Conservation (phyloP, 2,329 filamentous ascomycete species). For the Nothopassalora personata region DNA sequence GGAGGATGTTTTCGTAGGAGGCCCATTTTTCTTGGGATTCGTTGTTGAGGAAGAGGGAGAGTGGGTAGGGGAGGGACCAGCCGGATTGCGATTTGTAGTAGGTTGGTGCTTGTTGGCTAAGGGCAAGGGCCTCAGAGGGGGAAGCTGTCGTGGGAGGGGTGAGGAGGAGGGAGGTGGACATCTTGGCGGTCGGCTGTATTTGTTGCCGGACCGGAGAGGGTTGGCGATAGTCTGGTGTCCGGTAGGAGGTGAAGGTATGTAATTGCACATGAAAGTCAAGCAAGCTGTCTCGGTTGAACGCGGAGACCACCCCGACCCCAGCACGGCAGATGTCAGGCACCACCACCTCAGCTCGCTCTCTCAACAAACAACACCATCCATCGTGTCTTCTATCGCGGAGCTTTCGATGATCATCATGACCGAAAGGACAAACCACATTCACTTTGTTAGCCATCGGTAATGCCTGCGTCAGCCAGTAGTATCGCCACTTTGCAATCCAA, state of each 20-base stretch:
- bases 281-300: background rate
- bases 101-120: constrained; percentile 44
- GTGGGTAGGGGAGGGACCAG: constrained; percentile 43
- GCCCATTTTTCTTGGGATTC: constrained; percentile 80
- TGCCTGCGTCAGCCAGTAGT: constrained; percentile 21
- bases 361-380: background rate
- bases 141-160: constrained; percentile 36
- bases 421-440: background rate
- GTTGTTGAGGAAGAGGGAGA: constrained; percentile 46
- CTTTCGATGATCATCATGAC: background rate
- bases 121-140: constrained; percentile 39
- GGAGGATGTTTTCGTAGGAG: constrained; percentile 78
- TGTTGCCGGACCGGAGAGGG: background rate
- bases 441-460: constrained; percentile 16
- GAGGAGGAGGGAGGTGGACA: constrained; percentile 21
- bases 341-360: background rate
- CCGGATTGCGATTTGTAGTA: constrained; percentile 35
- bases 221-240: background rate
- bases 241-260: constrained; percentile 3
- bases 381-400: background rate
- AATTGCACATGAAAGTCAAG: constrained; percentile 1
- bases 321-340: background rate
- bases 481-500: constrained; percentile 42
- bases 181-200: constrained; percentile 3
- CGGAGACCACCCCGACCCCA: background rate